Evolutionary conservation across 371 early-diverging fungal species (phyloP).

Genomic region (Conidiobolus incongruus): DNA sequence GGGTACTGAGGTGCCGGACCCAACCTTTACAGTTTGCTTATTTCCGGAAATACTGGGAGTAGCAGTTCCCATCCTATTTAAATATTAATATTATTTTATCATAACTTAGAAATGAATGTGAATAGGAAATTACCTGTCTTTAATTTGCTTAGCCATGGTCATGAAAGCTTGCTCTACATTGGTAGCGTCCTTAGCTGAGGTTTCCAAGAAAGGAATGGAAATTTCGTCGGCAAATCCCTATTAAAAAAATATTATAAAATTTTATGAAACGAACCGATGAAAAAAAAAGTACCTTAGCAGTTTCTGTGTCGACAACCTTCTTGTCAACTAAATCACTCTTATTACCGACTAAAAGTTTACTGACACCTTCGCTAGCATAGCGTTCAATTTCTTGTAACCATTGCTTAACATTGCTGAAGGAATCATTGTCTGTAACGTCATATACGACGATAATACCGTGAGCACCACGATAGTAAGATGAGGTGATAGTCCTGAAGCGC

Average conservation of each 20-base stretch:
- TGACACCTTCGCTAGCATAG: constrained; percentile 75
- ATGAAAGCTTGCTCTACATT: constrained; percentile 93
- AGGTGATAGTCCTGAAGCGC: constrained; percentile 97
- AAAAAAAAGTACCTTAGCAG: constrained; percentile 26
- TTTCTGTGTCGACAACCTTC: constrained; percentile 53
- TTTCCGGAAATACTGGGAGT: constrained; percentile 13
- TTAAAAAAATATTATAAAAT: not conserved
- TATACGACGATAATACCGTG: constrained; percentile 98
- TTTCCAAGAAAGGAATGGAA: constrained; percentile 79
- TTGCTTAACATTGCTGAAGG: constrained; percentile 74
- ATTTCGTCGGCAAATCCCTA: constrained; percentile 69
- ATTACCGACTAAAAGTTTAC: constrained; percentile 96
- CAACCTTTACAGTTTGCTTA: constrained; percentile 21
- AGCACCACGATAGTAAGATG: constrained; percentile 96
- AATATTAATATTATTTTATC: too few relatives aligned
- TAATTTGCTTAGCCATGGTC: constrained; percentile 76
- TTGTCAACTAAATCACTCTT: constrained; percentile 92
- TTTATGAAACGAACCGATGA: not conserved
- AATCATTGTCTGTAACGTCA: constrained; percentile 91
- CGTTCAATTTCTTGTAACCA: constrained; percentile 98
- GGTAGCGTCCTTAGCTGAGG: constrained; percentile 79
- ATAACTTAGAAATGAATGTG: too few relatives aligned
- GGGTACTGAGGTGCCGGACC: constrained; percentile 22
- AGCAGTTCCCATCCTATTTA: constrained; percentile 16
- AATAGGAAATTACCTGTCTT: constrained; percentile 24